phyloP scores from a whole-genome alignment of 1,139 yeast genomes.

The Taphrina wiesneri region DNA sequence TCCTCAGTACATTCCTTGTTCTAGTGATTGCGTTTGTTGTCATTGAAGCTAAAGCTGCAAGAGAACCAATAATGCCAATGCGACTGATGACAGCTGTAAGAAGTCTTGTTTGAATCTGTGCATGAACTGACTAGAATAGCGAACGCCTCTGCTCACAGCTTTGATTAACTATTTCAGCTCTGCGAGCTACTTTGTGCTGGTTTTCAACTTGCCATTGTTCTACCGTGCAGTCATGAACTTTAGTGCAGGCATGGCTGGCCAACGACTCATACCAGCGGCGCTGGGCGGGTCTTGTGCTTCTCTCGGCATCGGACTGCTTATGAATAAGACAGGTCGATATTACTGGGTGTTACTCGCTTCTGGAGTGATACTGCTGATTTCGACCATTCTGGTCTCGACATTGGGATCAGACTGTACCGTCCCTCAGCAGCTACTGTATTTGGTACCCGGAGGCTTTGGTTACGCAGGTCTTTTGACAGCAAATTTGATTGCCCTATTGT shows the following conservation, averaged over 20 bases:
- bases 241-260: constrained; percentile 40
- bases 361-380: constrained; percentile 15
- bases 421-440: constrained; percentile 35
- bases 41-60: constrained; percentile 58
- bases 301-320: constrained; percentile 38
- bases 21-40: constrained; percentile 49
- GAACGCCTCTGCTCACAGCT: constrained; percentile 30
- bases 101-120: background rate
- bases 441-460: constrained; percentile 40
- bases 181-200: constrained; percentile 57
- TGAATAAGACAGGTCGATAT: constrained; percentile 64
- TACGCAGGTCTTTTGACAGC: constrained; percentile 34
- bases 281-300: constrained; percentile 40
- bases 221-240: constrained; percentile 40
- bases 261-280: constrained; percentile 40
- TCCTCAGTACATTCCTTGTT: constrained; percentile 42
- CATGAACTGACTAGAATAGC: background rate
- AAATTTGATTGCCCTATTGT: constrained; percentile 29
- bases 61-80: constrained; percentile 57
- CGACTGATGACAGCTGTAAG: constrained; percentile 36
- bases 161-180: constrained; percentile 61
- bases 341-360: constrained; percentile 15
- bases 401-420: constrained; percentile 36
- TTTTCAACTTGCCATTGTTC: constrained; percentile 58
- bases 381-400: constrained; percentile 37